phyloP scores from a whole-genome alignment of 208 protist genomes.

The Crithidia brevicula region DNA sequence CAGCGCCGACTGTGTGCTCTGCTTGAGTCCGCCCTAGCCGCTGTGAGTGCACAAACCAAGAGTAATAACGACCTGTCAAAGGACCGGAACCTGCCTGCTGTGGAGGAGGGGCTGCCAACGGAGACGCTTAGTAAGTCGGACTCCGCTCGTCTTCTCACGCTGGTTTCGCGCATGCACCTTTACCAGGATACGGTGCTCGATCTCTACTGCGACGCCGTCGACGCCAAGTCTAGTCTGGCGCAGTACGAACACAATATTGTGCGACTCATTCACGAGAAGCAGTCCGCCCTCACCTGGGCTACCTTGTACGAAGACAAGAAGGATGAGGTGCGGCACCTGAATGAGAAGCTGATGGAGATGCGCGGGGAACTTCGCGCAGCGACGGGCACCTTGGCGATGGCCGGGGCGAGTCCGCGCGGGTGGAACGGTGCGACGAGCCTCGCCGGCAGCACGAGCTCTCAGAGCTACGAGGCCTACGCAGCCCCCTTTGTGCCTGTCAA shows the following conservation, averaged over 20 bases:
- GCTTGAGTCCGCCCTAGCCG: constrained; percentile 14
- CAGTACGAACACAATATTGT: constrained; percentile 48
- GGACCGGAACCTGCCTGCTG: too few species aligned
- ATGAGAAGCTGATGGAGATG: constrained; percentile 42
- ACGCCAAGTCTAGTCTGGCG: constrained; percentile 13
- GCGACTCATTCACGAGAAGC: constrained; percentile 36
- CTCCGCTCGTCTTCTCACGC: constrained; percentile 15
- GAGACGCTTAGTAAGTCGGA: constrained; percentile 10
- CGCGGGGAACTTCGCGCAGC: constrained; percentile 26
- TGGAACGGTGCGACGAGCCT: neutral
- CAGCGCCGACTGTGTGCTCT: constrained; percentile 2
- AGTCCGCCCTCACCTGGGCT: constrained; percentile 38
- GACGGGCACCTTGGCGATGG: neutral
- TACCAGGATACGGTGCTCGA: constrained; percentile 10
- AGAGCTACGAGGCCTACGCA: constrained; percentile 52
- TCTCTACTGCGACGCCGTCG: constrained; percentile 10
- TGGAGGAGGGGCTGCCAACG: too few species aligned
- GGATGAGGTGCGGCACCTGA: constrained; percentile 41
- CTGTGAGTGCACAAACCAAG: neutral
- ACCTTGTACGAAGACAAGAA: constrained; percentile 48
- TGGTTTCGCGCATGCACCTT: constrained; percentile 3
- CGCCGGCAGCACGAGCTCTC: constrained; percentile 23
- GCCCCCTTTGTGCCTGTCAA: constrained; percentile 58
- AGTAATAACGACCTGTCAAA: too few species aligned
- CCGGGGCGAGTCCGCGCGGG: neutral